Evolutionary conservation across 352 stramenopile genomes (phyloP), one percentile per base, ranked within the genome.

Genomic region (Globisporangium cylindrosporum): DNA sequence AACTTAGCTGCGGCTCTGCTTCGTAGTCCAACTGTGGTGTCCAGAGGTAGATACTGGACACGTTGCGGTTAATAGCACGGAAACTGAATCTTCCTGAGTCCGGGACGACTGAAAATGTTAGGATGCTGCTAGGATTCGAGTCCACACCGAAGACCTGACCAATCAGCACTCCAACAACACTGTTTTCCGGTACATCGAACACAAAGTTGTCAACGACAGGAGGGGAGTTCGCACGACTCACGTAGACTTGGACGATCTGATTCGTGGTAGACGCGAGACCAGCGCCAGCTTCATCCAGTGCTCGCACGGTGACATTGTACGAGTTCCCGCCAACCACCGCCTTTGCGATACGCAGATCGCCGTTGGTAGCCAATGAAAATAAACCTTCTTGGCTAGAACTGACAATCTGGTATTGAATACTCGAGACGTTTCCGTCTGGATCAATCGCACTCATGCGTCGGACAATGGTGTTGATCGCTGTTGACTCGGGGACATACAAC

Each of bases 101-200:
- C 5, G 79, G 79, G 6, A 77, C 41, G 15, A 75, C 69, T 20
- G 69, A 76, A 62, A 90, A 90, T 22, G 73, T 72, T 4, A 88
- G 32, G 9, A 86, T 67, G 38, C 77, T 86, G 14, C 59, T 73
- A 12, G 60, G 32, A 55, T 81, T 82, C 3, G 73, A 71, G 38
- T 89, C 80, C 0, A 38, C 55, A 1, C 63, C 78, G 20, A 41
- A 67, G 0, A 89, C 77, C 10, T 62, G 63, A 2, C 80, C 80
- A 15, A 86, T 69, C n/a, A 65, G 66, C 6, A 53, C 70, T 4
- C 77, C 78, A 55, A 57, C n/a, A n/a, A 10, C 66, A 1, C 8
- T 59, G 24, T 62, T 68, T 29, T 68, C 62, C 1, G 36, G 18
- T 2, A 68, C 62, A 1, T 29, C 38, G 49, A 68, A 68, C 12